Base-by-base conservation (phyloP, 495 filamentous ascomycete species). In the Pseudevernia furfuracea region DNA sequence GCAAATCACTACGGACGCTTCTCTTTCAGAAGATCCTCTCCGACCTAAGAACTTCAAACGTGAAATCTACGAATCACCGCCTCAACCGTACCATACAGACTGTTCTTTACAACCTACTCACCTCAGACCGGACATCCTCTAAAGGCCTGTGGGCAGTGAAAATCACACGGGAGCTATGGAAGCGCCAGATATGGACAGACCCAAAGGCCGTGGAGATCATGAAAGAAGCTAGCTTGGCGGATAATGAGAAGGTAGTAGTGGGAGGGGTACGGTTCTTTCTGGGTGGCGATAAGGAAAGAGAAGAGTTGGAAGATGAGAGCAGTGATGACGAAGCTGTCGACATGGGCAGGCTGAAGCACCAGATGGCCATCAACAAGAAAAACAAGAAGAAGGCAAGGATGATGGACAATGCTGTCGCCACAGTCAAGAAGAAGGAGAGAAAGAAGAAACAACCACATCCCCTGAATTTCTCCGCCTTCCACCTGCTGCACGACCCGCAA, bases 381-480 rank as follows among this genome's bases (percentile, higher is more conserved):
- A 87, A 85, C 17, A 91, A 86, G 71, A 97, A 97, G 79, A 87
- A 91, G 66, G 81, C 84, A 30, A 88, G 87, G 70, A 82, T 83
- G 12, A 80, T 95, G 28, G 88, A 92, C 61, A 89, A 87, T 70
- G 95, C 92, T 2, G 80, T 88, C 11, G 81, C 86, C 28, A 87
- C 86, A 68, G 82, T 91, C 36, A 93, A 87, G 73, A 89, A 80
- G 74, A 89, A 89, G 74, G 89, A 96, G 73, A 85, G 84, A 71
- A 95, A 93, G 79, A 96, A 96, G 83, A 86, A 84, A 59, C 82
- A 89, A 60, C 88, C 90, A 0, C 89, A 92, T 70, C 85, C 87
- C 0, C 82, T 97, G 30, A 97, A 99, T 77, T 99, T 99, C 76
- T 96, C 92, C 0, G 95, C 95, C n/a, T 83, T 90, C n/a, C 94